These are phyloP conservation scores for Keithomyces neogunnii DNA, from an alignment of 2,329 filamentous ascomycete genomes.

Conservation along the genomic window DNA sequence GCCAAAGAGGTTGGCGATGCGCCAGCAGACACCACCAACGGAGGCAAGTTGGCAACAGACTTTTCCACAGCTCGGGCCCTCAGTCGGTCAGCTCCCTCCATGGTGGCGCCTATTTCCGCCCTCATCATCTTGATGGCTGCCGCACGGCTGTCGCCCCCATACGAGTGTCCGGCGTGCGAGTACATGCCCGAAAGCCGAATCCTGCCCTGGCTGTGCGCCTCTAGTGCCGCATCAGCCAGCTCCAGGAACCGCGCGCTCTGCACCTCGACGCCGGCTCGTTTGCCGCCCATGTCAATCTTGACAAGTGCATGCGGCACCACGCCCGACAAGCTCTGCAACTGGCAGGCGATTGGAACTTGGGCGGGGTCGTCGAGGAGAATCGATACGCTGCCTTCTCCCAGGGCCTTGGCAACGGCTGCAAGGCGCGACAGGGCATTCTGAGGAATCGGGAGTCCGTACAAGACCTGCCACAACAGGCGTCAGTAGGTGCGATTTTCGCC, in stretches of 20 bases:
- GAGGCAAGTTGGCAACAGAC: slow-evolving; percentile 9
- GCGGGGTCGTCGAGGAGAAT: slow-evolving; percentile 62
- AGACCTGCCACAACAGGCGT: slow-evolving; percentile 33
- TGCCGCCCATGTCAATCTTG: slow-evolving; percentile 67
- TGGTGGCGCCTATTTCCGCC: slow-evolving; percentile 21
- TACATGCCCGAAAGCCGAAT: slow-evolving; percentile 56
- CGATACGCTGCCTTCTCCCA: slow-evolving; percentile 49
- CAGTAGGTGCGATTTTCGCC: neutral
- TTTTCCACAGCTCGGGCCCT: slow-evolving; percentile 10
- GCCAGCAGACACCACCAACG: slow-evolving; percentile 53
- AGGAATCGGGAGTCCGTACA: slow-evolving; percentile 65
- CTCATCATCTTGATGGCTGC: slow-evolving; percentile 22
- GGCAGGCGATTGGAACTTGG: slow-evolving; percentile 44
- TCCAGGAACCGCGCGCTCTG: slow-evolving; percentile 42
- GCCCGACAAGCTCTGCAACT: slow-evolving; percentile 32
- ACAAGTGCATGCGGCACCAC: slow-evolving; percentile 51
- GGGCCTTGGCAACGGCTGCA: slow-evolving; percentile 40
- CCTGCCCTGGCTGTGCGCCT: slow-evolving; percentile 17
- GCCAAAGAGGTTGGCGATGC: slow-evolving; percentile 61
- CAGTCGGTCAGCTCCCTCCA: slow-evolving; percentile 16
- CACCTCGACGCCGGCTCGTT: slow-evolving; percentile 56
- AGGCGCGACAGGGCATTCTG: slow-evolving; percentile 53
- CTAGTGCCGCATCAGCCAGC: slow-evolving; percentile 26
- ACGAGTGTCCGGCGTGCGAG: slow-evolving; percentile 65
- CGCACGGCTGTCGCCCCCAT: slow-evolving; percentile 32